Evolutionary conservation across 805 yeast genomes (phyloP).

Genomic region (Starmerella khaoyaiensis): DNA sequence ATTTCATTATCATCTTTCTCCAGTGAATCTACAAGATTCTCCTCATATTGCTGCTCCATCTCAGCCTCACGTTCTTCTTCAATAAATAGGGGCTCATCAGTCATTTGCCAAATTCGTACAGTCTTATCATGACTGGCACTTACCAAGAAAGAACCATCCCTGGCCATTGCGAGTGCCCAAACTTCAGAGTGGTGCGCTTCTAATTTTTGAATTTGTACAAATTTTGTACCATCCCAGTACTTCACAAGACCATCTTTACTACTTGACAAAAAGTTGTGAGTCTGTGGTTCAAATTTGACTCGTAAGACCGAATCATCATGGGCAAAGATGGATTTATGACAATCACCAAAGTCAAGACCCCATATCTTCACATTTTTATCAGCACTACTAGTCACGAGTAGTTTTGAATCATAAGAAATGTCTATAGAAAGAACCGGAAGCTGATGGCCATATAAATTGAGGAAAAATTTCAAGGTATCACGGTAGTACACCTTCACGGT

Average conservation of each 20-base stretch:
- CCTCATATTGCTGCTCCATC: conserved; percentile 81
- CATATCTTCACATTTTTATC: conserved; percentile 95
- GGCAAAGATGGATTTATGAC: conserved; percentile 92
- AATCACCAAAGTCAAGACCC: conserved; percentile 98
- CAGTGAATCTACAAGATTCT: conserved; percentile 57
- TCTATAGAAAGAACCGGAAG: conserved; percentile 89
- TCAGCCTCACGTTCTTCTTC: conserved; percentile 96
- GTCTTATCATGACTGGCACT: conserved; percentile 89
- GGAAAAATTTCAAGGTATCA: conserved; percentile 74
- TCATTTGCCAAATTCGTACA: conserved; percentile 83
- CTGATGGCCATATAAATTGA: conserved; percentile 90
- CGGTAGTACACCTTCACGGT: conserved; percentile 90
- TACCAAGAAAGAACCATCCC: conserved; percentile 52
- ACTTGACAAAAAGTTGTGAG: conserved; percentile 79
- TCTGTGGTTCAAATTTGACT: conserved; percentile 69
- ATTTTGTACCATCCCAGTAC: conserved; percentile 98
- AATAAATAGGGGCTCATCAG: conserved; percentile 88
- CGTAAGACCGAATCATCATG: conserved; percentile 93
- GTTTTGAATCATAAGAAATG: conserved; percentile 75
- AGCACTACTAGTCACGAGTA: conserved; percentile 86
- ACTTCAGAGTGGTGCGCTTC: conserved; percentile 85
- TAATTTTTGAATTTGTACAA: conserved; percentile 80
- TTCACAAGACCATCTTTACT: conserved; percentile 82
- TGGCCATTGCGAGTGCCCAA: conserved; percentile 77
- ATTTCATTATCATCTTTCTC: conserved; percentile 31